Base-by-base conservation (phyloP, 805 yeast species). In the Tetrapisispora arboricola region DNA sequence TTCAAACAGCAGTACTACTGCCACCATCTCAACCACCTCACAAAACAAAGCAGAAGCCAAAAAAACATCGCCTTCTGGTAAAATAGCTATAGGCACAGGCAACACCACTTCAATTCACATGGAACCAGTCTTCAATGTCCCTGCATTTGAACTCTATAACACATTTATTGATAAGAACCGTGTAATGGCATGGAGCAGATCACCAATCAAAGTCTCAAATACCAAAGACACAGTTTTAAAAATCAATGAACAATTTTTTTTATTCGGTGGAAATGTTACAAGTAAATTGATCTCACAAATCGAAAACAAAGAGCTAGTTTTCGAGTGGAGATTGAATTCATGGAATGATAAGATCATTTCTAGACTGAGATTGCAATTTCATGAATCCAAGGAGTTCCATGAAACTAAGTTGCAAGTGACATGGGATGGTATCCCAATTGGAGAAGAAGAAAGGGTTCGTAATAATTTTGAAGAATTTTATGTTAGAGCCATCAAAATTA, bases 321-420 rank as follows among this genome's bases (percentile, higher is more conserved):
- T 84, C 73, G 63, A 73, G 24, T 92, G 99, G 99, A 75, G 96
- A 61, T 70, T 92, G 48, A 75, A 71, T 32, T 84, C 80, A 53
- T 92, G 99, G 99, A 82, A 81, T 57, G 63, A 64, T n/a, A 94
- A 83, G 28, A 92, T 85, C 60, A 80, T 55, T 57, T 92, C 96
- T 1, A 69, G 68, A 4, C 66, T 92, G 51, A 70, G 68, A 18
- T 72, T 90, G 49, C 68, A 65, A 29, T 74, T 92, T 49, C 75
- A 75, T 43, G 65, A 61, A 41, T 58, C 64, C 1, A 85, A 85
- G 57, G 92, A 90, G 22, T 72, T 75, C n/a, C 74, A 83, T 33
- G 96, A 87, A 53, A 92, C 98, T 3, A 77, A 73, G 44, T 68
- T 88, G 66, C 76, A 77, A 44, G 86, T 87, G 16, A 67, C 71